phyloP scores from a whole-genome alignment of 495 filamentous ascomycete species.

The Aspergillus bridgeri region DNA sequence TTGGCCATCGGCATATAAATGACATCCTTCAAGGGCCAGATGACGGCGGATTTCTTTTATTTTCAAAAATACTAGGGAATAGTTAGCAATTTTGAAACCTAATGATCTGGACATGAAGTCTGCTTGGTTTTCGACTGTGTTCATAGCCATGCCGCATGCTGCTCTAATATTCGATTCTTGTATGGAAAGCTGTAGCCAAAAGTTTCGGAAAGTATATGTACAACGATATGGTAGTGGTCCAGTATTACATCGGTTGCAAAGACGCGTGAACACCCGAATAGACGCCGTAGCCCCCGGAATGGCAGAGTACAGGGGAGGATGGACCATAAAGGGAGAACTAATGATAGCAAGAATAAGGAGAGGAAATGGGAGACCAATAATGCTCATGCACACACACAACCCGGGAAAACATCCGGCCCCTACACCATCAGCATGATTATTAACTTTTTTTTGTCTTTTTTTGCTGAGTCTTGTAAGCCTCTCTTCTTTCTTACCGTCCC shows the following conservation, averaged over 20 bases:
- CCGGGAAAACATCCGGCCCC: neutral
- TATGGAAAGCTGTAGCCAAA: conserved; percentile 7
- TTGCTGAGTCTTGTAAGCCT: conserved; percentile 3
- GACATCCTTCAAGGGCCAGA: neutral
- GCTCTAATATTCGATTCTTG: neutral
- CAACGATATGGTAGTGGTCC: conserved; percentile 20
- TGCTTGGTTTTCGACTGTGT: neutral
- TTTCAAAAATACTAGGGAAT: neutral
- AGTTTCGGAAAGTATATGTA: conserved; percentile 13
- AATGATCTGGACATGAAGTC: neutral
- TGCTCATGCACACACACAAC: conserved; percentile 1
- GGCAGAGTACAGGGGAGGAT: conserved; percentile 20
- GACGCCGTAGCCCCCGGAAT: conserved; percentile 24
- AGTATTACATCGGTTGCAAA: conserved; percentile 21
- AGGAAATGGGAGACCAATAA: neutral
- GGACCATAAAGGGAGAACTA: conserved; percentile 9
- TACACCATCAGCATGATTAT: neutral
- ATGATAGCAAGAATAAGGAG: conserved; percentile 9
- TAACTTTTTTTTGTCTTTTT: conserved; percentile 3
- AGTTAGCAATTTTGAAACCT: neutral
- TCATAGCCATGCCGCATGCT: neutral
- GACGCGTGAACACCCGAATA: conserved; percentile 15
- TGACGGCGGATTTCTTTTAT: no score
- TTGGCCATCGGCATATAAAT: conserved; percentile 1
- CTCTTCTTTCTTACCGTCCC: conserved; percentile 27